These are phyloP conservation scores for Ballota nigra DNA, from an alignment of 257 asterid genomes.

Conservation along the genomic window DNA sequence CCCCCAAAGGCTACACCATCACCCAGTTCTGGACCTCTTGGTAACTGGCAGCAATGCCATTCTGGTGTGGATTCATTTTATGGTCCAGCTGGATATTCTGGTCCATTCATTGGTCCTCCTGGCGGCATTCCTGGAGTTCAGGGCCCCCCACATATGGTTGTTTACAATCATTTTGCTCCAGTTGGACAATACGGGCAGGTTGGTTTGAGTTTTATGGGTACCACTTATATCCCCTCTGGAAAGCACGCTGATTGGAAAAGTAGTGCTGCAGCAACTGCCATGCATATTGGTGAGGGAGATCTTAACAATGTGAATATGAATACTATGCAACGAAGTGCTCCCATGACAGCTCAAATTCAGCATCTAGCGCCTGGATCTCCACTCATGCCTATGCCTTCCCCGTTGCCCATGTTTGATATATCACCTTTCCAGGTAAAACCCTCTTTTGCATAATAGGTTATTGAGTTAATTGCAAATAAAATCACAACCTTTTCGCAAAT, in stretches of 20 bases:
- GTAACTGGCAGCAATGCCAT: slow-evolving; percentile 85
- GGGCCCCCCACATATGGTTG: slow-evolving; percentile 95
- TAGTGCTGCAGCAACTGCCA: slow-evolving; percentile 46
- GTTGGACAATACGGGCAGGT: slow-evolving; percentile 97
- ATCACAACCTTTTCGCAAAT: too few relatives aligned
- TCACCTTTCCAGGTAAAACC: slow-evolving; percentile 84
- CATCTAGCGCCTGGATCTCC: slow-evolving; percentile 93
- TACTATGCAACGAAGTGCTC: slow-evolving; percentile 52
- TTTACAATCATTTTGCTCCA: slow-evolving; percentile 96
- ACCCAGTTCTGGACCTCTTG: slow-evolving; percentile 63
- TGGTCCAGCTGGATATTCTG: slow-evolving; percentile 77
- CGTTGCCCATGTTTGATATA: slow-evolving; percentile 81
- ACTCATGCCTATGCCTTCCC: slow-evolving; percentile 74
- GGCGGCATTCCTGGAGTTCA: slow-evolving; percentile 90
- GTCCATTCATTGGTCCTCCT: slow-evolving; percentile 75
- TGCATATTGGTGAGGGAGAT: slow-evolving; percentile 61
- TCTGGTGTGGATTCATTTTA: slow-evolving; percentile 87
- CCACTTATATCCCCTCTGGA: slow-evolving; percentile 88
- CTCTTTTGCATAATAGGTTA: background rate
- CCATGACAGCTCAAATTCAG: slow-evolving; percentile 61
- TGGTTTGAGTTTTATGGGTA: slow-evolving; percentile 96
- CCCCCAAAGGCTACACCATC: slow-evolving; percentile 54
- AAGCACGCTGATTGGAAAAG: slow-evolving; percentile 94
- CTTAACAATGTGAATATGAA: slow-evolving; percentile 47
- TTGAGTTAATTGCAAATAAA: too few relatives aligned